Conservation (phyloP, 768 basidiomycete genomes). For the Paxillus involutus region DNA sequence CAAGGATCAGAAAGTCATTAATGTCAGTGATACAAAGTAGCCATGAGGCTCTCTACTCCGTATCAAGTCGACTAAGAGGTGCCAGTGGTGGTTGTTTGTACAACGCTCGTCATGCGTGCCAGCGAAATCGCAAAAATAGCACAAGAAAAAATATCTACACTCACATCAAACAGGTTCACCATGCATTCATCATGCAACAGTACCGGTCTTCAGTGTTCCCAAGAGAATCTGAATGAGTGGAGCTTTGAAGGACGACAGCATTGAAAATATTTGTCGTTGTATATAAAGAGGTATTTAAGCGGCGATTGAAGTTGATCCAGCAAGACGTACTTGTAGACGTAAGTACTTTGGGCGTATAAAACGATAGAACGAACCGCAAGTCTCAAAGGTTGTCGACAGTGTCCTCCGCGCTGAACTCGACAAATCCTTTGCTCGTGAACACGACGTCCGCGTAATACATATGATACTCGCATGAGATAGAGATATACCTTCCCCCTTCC, state of each 20-base stretch:
- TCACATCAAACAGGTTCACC: conserved; percentile 11
- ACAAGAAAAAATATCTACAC: conserved; percentile 4
- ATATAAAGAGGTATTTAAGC: conserved; percentile 13
- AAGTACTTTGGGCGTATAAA: too few species aligned
- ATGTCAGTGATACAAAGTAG: conserved; percentile 73
- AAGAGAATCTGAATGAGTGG: background rate
- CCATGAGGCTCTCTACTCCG: conserved; percentile 30
- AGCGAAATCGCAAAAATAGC: background rate
- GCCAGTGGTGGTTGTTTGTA: conserved; percentile 69
- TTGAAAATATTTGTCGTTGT: background rate
- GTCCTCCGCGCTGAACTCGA: too few species aligned
- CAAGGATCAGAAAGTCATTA: conserved; percentile 54
- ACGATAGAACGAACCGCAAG: too few species aligned
- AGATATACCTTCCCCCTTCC: too few species aligned
- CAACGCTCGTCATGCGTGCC: conserved; percentile 76
- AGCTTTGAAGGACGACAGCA: background rate
- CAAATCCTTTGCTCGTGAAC: too few species aligned
- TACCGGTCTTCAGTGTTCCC: background rate
- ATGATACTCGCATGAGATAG: too few species aligned
- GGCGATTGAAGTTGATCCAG: conserved; percentile 15
- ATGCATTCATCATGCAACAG: too few species aligned
- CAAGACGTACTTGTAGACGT: background rate
- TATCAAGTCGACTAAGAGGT: conserved; percentile 89
- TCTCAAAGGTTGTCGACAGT: too few species aligned
- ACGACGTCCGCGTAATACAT: too few species aligned